phyloP scores from a whole-genome alignment of 768 basidiomycete species.

The Boletus fagicola region DNA sequence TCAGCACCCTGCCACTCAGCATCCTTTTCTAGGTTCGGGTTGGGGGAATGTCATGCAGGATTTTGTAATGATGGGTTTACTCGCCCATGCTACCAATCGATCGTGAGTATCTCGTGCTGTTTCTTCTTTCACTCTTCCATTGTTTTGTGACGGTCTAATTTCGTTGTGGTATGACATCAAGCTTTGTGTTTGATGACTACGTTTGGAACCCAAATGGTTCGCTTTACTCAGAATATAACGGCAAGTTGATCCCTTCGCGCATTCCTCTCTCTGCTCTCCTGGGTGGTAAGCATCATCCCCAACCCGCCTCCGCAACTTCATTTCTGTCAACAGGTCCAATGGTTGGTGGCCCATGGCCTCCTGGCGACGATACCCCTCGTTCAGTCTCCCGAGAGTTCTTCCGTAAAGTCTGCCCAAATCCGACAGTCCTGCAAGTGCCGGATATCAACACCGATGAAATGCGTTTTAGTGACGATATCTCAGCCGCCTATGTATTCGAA shows the following conservation, averaged over 20 bases:
- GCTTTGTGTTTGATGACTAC: slow-evolving; percentile 46
- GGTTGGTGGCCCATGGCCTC: slow-evolving; percentile 40
- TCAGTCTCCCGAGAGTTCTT: slow-evolving; percentile 40
- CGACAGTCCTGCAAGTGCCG: slow-evolving; percentile 32
- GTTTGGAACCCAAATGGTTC: slow-evolving; percentile 38
- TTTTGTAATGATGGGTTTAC: slow-evolving; percentile 34
- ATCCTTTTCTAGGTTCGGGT: slow-evolving; percentile 31
- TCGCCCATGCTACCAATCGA: slow-evolving; percentile 36
- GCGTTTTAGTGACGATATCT: slow-evolving; percentile 24
- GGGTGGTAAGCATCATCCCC: slow-evolving; percentile 28
- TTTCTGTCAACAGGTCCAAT: slow-evolving; percentile 35
- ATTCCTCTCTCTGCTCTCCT: slow-evolving; percentile 43
- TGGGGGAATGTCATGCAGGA: slow-evolving; percentile 46
- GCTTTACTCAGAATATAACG: slow-evolving; percentile 37
- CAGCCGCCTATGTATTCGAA: slow-evolving; percentile 34
- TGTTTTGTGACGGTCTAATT: slow-evolving; percentile 1
- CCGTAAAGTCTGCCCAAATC: slow-evolving; percentile 40
- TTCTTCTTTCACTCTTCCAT: neutral
- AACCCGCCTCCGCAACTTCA: neutral
- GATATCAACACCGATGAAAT: slow-evolving; percentile 31
- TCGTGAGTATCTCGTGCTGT: slow-evolving; percentile 27
- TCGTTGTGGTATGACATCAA: slow-evolving; percentile 8
- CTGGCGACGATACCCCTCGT: slow-evolving; percentile 32
- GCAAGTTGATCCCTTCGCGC: slow-evolving; percentile 38
- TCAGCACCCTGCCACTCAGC: neutral